Evolutionary conservation across 2,329 filamentous ascomycete species (phyloP).

Genomic region (Dendryphion nanum): DNA sequence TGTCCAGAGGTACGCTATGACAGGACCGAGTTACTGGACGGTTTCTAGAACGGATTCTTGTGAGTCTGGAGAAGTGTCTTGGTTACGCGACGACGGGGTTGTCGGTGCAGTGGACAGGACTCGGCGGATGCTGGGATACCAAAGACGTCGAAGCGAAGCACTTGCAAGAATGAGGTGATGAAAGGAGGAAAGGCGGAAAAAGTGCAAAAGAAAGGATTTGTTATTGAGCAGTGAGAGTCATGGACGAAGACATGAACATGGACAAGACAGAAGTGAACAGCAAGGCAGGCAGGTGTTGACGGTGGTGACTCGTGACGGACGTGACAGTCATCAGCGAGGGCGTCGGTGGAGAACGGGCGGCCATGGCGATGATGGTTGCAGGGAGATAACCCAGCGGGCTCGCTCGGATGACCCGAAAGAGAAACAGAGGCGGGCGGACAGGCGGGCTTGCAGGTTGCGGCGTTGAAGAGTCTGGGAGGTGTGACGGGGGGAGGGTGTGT

Average conservation of each 20-base stretch:
- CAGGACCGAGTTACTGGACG: too few species aligned
- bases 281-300: constrained; percentile 2
- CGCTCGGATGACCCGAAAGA: too few species aligned
- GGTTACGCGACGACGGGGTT: background rate
- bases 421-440: background rate
- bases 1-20: too few species aligned
- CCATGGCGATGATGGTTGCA: constrained; percentile 12
- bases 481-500: background rate
- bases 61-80: too few species aligned
- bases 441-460: background rate
- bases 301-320: too few species aligned
- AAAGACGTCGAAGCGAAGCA: background rate
- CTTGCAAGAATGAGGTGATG: background rate
- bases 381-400: constrained; percentile 19
- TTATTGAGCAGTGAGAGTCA: background rate
- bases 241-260: background rate
- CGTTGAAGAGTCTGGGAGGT: background rate
- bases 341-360: constrained; percentile 14
- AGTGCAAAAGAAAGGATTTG: background rate
- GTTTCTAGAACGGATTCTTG: too few species aligned
- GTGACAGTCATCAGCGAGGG: constrained; percentile 16
- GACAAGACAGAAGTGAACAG: background rate
- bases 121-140: background rate
- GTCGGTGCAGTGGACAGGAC: background rate
- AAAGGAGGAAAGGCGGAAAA: background rate